These are phyloP conservation scores for Tolypocladium inflatum DNA, from an alignment of 2,329 filamentous ascomycete species.

Conservation along the genomic window DNA sequence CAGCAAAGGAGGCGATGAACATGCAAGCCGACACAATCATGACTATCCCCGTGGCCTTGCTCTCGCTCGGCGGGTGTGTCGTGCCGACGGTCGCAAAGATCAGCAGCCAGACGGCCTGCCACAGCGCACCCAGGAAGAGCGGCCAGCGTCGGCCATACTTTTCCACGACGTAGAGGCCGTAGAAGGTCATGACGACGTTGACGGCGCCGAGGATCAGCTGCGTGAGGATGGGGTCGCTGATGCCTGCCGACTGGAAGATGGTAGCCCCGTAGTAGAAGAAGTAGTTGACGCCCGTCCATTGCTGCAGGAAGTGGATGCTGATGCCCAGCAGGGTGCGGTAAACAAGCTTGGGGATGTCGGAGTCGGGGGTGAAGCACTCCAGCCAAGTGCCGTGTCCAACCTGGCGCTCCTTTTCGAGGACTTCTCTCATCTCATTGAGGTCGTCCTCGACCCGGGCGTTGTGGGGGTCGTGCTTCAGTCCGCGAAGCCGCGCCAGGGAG, in stretches of 20 bases:
- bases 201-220: constrained; percentile 60
- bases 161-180: constrained; percentile 60
- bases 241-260: constrained; percentile 57
- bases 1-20: constrained; percentile 64
- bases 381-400: constrained; percentile 41
- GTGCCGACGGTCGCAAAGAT: constrained; percentile 54
- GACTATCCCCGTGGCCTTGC: constrained; percentile 45
- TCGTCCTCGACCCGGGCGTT: constrained; percentile 39
- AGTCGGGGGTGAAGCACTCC: constrained; percentile 51
- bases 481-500: constrained; percentile 44
- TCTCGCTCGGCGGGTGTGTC: constrained; percentile 29
- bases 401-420: constrained; percentile 32
- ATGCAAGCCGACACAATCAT: constrained; percentile 67
- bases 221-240: constrained; percentile 55
- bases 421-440: constrained; percentile 39
- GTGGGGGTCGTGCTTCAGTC: constrained; percentile 35
- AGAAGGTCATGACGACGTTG: constrained; percentile 59
- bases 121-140: constrained; percentile 55
- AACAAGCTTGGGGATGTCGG: constrained; percentile 43
- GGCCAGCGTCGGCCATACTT: constrained; percentile 59
- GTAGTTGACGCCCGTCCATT: constrained; percentile 54
- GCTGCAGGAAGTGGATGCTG: constrained; percentile 55
- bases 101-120: constrained; percentile 57
- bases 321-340: constrained; percentile 59
- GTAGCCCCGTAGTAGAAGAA: constrained; percentile 59